Evolutionary conservation across 2,329 filamentous ascomycete species (phyloP).

Genomic region (Drechslera avenae): DNA sequence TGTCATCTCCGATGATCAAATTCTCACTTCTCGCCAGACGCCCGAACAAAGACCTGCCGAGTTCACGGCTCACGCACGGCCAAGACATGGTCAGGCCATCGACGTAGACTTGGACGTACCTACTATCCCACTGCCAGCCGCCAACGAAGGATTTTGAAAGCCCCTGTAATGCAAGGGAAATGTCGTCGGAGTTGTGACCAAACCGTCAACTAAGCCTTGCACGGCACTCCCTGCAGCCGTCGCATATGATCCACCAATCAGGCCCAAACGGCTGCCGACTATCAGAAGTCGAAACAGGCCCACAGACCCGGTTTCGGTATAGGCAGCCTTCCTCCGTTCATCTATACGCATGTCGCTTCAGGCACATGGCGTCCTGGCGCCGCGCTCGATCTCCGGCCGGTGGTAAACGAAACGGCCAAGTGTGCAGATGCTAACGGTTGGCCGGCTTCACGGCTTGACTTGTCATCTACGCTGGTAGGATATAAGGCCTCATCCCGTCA

Average conservation of each 20-base stretch:
- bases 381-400: constrained; percentile 23
- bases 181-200: constrained; percentile 17
- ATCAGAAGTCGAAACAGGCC: constrained; percentile 18
- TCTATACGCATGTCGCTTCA: constrained; percentile 27
- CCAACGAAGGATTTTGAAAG: constrained; percentile 3
- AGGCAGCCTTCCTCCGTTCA: constrained; percentile 23
- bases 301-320: constrained; percentile 13
- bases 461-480: constrained; percentile 11
- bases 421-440: constrained; percentile 23
- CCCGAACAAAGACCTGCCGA: too few relatives aligned
- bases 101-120: not conserved
- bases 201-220: constrained; percentile 20
- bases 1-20: not conserved
- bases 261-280: constrained; percentile 4
- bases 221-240: constrained; percentile 18
- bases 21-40: not conserved
- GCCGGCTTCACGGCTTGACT: constrained; percentile 22
- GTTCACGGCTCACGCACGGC: too few relatives aligned
- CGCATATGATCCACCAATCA: constrained; percentile 27
- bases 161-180: constrained; percentile 29
- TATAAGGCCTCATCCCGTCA: constrained; percentile 29
- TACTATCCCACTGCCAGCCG: constrained; percentile 2
- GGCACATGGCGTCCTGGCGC: constrained; percentile 26
- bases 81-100: too few relatives aligned
- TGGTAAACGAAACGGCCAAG: constrained; percentile 36